Evolutionary conservation across 2,329 filamentous ascomycete species (phyloP).

Genomic region (Botrytis cinerea): DNA sequence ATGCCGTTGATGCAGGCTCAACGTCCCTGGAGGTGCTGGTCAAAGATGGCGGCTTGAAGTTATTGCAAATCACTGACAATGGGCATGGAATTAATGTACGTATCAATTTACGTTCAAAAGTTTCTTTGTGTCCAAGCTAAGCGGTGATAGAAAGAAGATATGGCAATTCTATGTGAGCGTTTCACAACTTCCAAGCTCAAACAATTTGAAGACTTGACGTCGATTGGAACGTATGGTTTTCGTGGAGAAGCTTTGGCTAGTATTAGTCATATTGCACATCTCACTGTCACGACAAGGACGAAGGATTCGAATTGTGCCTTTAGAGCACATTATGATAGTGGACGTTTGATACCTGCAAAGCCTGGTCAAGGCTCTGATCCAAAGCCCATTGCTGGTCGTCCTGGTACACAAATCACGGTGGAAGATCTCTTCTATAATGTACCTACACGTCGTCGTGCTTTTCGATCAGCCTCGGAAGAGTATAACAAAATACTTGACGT

Average conservation of each 20-base stretch:
- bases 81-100: slow-evolving; percentile 89
- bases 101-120: slow-evolving; percentile 21
- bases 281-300: slow-evolving; percentile 92
- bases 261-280: slow-evolving; percentile 96
- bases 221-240: slow-evolving; percentile 96
- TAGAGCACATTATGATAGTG: slow-evolving; percentile 84
- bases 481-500: slow-evolving; percentile 98
- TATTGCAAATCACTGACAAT: slow-evolving; percentile 97
- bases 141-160: slow-evolving; percentile 72
- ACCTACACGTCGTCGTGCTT: slow-evolving; percentile 82
- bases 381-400: slow-evolving; percentile 81
- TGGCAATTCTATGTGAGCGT: slow-evolving; percentile 88
- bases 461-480: slow-evolving; percentile 88
- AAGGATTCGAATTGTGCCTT: slow-evolving; percentile 85
- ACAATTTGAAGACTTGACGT: slow-evolving; percentile 85
- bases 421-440: slow-evolving; percentile 98
- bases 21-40: slow-evolving; percentile 87
- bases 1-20: slow-evolving; percentile 94
- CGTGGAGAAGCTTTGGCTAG: slow-evolving; percentile 93
- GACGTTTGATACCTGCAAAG: slow-evolving; percentile 78
- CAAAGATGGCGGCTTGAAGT: slow-evolving; percentile 92
- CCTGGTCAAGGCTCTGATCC: slow-evolving; percentile 85
- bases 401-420: slow-evolving; percentile 92
- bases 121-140: slow-evolving; percentile 22
- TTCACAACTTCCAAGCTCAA: slow-evolving; percentile 97